phyloP scores from a whole-genome alignment of 108 stramenopile genomes.

The Cyclotella sp. region DNA sequence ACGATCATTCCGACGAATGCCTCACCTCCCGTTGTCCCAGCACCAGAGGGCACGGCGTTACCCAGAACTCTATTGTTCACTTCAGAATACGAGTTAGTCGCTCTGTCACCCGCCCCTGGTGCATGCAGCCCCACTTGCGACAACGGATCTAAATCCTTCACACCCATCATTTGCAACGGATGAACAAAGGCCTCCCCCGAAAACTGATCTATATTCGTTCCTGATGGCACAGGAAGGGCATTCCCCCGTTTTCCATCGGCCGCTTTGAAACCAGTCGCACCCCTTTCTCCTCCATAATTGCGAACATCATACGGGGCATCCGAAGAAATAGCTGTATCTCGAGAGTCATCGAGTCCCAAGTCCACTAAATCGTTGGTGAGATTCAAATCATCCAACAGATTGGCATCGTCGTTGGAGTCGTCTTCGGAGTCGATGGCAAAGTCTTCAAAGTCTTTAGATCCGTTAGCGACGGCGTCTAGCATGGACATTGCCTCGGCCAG shows the following conservation, averaged over 20 bases:
- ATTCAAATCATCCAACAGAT: constrained; percentile 16
- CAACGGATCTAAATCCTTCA: constrained; percentile 1
- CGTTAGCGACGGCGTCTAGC: constrained; percentile 16
- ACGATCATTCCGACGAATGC: no score
- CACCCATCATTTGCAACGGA: constrained; percentile 9
- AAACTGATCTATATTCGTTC: neutral
- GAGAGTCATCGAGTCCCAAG: neutral
- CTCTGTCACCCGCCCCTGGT: neutral
- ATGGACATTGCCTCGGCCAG: constrained; percentile 34
- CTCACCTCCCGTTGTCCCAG: neutral
- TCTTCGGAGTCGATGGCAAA: constrained; percentile 74
- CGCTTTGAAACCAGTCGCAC: neutral
- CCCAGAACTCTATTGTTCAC: neutral
- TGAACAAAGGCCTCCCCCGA: neutral
- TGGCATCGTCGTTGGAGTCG: constrained; percentile 43
- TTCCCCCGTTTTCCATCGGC: neutral
- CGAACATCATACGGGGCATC: neutral
- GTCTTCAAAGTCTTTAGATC: constrained; percentile 13
- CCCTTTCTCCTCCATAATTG: neutral
- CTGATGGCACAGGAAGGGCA: no score
- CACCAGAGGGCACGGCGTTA: neutral
- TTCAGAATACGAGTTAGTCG: neutral
- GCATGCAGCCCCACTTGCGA: constrained; percentile 4
- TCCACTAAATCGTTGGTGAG: constrained; percentile 5
- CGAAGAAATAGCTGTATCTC: neutral